Conservation (phyloP, 306 rosid genomes). For the Potentilla sterilis region DNA sequence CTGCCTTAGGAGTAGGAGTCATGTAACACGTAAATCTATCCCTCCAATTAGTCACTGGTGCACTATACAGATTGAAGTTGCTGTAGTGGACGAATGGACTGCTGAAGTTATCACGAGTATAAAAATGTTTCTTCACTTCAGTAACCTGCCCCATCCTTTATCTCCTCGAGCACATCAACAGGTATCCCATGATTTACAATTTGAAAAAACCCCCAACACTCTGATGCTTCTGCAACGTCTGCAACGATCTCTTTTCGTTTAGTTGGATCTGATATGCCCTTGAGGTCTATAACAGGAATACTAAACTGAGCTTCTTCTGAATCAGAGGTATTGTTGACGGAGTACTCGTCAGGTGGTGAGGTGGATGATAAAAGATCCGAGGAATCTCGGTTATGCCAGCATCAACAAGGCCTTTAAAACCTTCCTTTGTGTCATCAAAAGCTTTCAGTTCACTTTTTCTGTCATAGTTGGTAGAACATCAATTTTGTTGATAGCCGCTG, state of each 20-base stretch:
- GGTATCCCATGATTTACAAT: conserved; percentile 45
- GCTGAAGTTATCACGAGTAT: conserved; percentile 23
- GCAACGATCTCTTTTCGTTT: conserved; percentile 27
- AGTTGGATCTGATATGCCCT: conserved; percentile 5
- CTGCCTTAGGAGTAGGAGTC: conserved; percentile 10
- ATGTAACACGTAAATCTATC: conserved; percentile 13
- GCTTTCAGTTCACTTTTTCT: conserved; percentile 33
- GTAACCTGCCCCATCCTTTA: conserved; percentile 32
- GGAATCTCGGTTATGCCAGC: conserved; percentile 52
- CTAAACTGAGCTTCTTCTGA: conserved; percentile 4
- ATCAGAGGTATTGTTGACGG: conserved; percentile 6
- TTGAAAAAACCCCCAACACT: conserved; percentile 48
- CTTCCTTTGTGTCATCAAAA: conserved; percentile 43
- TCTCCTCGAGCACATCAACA: conserved; percentile 33
- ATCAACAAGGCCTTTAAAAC: conserved; percentile 69
- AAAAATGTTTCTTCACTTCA: conserved; percentile 32
- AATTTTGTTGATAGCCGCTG: background rate
- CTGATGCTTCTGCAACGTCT: conserved; percentile 28
- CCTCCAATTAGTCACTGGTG: conserved; percentile 11
- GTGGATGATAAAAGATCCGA: conserved; percentile 32
- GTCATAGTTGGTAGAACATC: conserved; percentile 9
- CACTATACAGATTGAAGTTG: conserved; percentile 35
- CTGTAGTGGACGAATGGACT: conserved; percentile 21
- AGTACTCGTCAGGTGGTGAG: background rate
- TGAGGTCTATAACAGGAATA: conserved; percentile 42